Evolutionary conservation across 1,284 basidiomycete genomes (phyloP), one percentile per base, ranked within the genome.

Genomic region (Leccinum ambiguum): DNA sequence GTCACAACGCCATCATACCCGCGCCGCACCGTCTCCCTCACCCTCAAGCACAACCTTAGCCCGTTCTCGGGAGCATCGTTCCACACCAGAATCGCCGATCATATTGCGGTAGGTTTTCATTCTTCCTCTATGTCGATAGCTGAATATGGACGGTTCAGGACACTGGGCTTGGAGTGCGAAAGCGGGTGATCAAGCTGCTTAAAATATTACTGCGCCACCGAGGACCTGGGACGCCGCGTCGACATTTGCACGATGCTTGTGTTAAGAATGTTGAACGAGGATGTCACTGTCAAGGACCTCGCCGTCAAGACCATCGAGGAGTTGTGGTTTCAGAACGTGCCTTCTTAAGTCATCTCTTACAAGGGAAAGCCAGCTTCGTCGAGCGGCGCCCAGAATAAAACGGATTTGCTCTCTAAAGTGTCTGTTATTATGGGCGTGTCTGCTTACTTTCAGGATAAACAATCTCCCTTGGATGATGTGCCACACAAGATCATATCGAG

Each of bases 161-260:
- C 74, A 92, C 95, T 50, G 96, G 97, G 5, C 82, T 98, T 6
- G 88, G 88, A 21, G 97, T 99, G 3, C 86, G 97, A 41, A 97
- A 97, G 74, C 89, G 97, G 5, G 96, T 97, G 61, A 92, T 99
- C 78, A 98, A 96, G 76, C 82, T 99, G 0, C 82, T 99, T 60
- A 94, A 91, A 73, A 14, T 90, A 96, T 70, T 97, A 96, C 74
- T 72, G 76, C 8, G 84, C 88, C 5, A 86, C 88, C 1, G 80
- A 85, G 23, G 86, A 89, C 62, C 77, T 82, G 36, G 72, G 78
- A 10, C 86, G 90, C 41, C 86, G 88, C 26, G 84, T 91, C 59
- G 94, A 97, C 70, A 93, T 97, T 61, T 90, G 91, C 68, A 88
- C 86, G 2, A 88, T 89, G 63, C 85, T 99, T n/a, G 87, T 96